Base-by-base conservation (phyloP, 2,329 filamentous ascomycete genomes). In the Metarhizium robertsii region DNA sequence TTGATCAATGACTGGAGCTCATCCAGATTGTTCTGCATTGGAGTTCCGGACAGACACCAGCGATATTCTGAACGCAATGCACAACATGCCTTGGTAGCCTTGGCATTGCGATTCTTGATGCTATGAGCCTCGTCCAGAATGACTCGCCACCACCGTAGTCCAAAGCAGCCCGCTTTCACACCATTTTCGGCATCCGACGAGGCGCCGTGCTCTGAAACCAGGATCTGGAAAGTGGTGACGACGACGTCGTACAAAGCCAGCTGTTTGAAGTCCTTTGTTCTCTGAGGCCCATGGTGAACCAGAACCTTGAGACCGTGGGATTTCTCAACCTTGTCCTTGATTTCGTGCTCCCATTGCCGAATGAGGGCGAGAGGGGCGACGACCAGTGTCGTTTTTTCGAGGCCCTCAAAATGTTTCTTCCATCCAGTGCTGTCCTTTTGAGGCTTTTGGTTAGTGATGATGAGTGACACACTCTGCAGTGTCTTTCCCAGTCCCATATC, bases 401-500 rank as follows among this genome's bases (percentile, higher is more conserved):
- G 75, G 7, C 79, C 78, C 6, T 83, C 79, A 18, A 84, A 83
- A n/a, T 87, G 76, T 67, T 86, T 88, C 66, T 85, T 86, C 73
- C 86, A 81, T 0, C 75, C 76, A 42, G 80, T 75, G 5, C 78
- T 75, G 16, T 81, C 78, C 47, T 80, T 78, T 4, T 61, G 56
- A 3, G 88, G 85, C 64, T 87, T 90, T 18, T 84, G 81, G 64
- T 97, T 96, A 55, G 80, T 87, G 42, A 99, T 78, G 46, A 99
- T 87, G 36, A 97, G 78, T 1, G 92, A 86, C 56, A 99, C 88
- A 1, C 92, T 90, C 72, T 99, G 94, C 14, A 99, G 81, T 0
- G 94, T 99, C 77, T 99, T 99, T 57, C 94, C 94, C 14, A 97
- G 76, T 61, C 92, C 92, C 92, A 97, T 95, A 67, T 99, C 94